Conservation (phyloP, 805 yeast genomes). For the Sugiyamaella chiloensis region DNA sequence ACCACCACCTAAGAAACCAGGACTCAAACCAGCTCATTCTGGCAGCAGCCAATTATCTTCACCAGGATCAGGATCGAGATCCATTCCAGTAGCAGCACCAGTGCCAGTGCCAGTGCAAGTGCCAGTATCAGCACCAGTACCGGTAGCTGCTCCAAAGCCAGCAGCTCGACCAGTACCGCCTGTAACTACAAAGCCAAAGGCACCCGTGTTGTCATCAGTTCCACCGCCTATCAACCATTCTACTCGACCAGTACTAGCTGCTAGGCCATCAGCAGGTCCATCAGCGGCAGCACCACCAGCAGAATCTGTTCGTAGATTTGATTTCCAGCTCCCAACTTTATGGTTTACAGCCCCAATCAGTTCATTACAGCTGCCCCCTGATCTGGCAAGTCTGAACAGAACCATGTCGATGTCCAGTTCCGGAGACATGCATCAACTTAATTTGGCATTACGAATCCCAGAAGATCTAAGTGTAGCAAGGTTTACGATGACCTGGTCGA, state of each 20-base stretch:
- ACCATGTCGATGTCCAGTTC: slow-evolving; percentile 20
- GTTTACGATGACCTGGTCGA: slow-evolving; percentile 30
- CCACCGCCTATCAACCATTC: slow-evolving; percentile 12
- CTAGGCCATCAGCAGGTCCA: too few species aligned
- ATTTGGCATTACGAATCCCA: slow-evolving; percentile 29
- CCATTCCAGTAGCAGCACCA: slow-evolving; percentile 4
- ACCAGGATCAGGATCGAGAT: slow-evolving; percentile 11
- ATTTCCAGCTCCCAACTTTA: slow-evolving; percentile 22
- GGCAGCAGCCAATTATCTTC: neutral
- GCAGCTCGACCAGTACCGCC: too few species aligned
- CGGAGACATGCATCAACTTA: slow-evolving; percentile 22
- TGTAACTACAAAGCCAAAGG: too few species aligned
- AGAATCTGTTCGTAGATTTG: slow-evolving; percentile 17
- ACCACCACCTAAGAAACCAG: slow-evolving; percentile 26
- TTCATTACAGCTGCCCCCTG: slow-evolving; percentile 27
- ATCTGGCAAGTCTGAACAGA: slow-evolving; percentile 27
- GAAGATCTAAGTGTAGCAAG: slow-evolving; percentile 33
- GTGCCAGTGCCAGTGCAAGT: slow-evolving; percentile 15
- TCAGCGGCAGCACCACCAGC: slow-evolving; percentile 7
- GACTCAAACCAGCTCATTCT: slow-evolving; percentile 17
- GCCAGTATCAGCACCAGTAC: slow-evolving; percentile 7
- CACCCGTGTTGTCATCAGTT: too few species aligned
- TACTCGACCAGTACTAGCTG: slow-evolving; percentile 10
- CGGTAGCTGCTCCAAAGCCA: too few species aligned
- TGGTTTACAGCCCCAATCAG: slow-evolving; percentile 27